Conservation (phyloP, 2,329 filamentous ascomycete species). For the Nemania serpens region DNA sequence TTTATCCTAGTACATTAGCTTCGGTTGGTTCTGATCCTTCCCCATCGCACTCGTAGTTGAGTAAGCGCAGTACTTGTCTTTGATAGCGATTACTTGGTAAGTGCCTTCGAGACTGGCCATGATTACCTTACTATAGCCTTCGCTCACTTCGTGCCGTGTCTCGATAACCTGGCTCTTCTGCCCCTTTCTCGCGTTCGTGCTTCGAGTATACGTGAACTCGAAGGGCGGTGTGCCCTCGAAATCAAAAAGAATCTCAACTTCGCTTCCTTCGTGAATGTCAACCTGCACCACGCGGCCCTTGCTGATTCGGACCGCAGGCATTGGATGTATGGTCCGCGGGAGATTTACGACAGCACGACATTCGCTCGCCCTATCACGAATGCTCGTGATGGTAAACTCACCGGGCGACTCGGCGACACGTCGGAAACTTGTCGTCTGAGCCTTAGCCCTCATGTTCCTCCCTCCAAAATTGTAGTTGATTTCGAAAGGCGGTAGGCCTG, state of each 20-base stretch:
- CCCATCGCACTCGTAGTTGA: slow-evolving; percentile 68
- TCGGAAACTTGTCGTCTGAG: slow-evolving; percentile 81
- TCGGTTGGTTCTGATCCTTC: slow-evolving; percentile 52
- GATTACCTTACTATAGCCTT: slow-evolving; percentile 80
- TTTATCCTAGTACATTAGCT: slow-evolving; percentile 38
- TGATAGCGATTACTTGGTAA: slow-evolving; percentile 96
- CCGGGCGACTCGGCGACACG: slow-evolving; percentile 92
- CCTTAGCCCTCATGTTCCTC: slow-evolving; percentile 76
- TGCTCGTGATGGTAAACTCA: slow-evolving; percentile 81
- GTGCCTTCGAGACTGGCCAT: slow-evolving; percentile 91
- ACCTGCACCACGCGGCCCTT: slow-evolving; percentile 79
- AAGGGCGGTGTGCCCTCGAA: slow-evolving; percentile 96
- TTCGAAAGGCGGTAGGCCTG: slow-evolving; percentile 89
- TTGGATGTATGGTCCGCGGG: slow-evolving; percentile 83
- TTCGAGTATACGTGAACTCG: slow-evolving; percentile 95
- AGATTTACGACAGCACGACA: slow-evolving; percentile 82
- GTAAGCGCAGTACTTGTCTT: slow-evolving; percentile 90
- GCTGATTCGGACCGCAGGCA: slow-evolving; percentile 89
- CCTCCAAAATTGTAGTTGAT: slow-evolving; percentile 90
- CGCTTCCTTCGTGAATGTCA: slow-evolving; percentile 95
- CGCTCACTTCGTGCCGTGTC: slow-evolving; percentile 84
- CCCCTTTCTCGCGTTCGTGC: slow-evolving; percentile 80
- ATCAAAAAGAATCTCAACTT: slow-evolving; percentile 90
- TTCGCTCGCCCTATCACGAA: slow-evolving; percentile 86
- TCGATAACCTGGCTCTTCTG: slow-evolving; percentile 83